Base-by-base conservation (phyloP, 2,329 filamentous ascomycete species). In the Colletotrichum orbiculare region DNA sequence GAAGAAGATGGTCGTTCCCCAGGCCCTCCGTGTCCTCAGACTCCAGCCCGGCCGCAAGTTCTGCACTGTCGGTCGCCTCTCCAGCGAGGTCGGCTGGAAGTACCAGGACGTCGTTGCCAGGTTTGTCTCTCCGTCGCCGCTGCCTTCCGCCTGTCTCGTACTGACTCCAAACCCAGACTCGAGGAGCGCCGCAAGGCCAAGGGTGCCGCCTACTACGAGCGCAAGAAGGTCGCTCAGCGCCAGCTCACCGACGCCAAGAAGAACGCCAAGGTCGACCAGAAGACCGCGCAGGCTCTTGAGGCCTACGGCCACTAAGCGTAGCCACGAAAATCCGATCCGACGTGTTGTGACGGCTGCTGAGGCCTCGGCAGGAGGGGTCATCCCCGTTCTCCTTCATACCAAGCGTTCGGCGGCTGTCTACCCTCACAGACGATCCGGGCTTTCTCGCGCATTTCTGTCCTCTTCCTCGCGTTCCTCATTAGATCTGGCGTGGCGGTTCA, bases 121-220 rank as follows among this genome's bases (percentile, higher is more conserved):
- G 94, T 98, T 91, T 68, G 39, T 58, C 11, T 43, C 43, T 33
- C 33, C 3, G 2, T 12, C 11, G n/a, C n/a, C 3, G n/a, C 8
- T 12, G 10, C 10, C 9, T 8, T 9, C 42, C 15, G 9, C 4
- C 12, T 50, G 7, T 48, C 17, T 10, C 43, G 3, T 46, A 46
- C 43, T 46, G 43, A 46, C 17, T 46, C 2, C 37, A 45, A 52
- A 50, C 66, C 74, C 77, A 98, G 96, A 85, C 90, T 99, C 79
- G 96, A 99, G 89, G 96, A 99, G 90, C 90, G 95, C 85, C 93
- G 96, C 88, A 99, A 99, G 89, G 95, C 96, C 83, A 99, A 98
- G 93, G 91, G 94, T 79, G 89, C 92, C 75, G 96, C 96, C 82
- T 99, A 97, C 92, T 98, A 98, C 90, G 94, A 97, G 89, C 94